Base-by-base conservation (phyloP, 129 eudicot species). In the Chrysanthemum makinoi region DNA sequence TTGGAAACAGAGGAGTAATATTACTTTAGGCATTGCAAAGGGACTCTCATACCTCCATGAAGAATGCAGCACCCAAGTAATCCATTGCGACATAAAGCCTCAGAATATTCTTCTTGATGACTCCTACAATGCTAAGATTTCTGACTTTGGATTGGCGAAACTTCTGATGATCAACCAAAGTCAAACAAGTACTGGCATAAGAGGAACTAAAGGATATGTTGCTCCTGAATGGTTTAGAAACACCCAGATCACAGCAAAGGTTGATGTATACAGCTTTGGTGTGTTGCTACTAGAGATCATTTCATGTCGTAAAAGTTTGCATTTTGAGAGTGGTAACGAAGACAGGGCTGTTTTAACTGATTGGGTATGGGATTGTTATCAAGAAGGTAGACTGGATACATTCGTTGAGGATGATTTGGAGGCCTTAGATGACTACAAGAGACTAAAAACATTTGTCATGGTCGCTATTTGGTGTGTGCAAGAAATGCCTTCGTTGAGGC, bases 381-480 rank as follows among this genome's bases (percentile, higher is more conserved):
- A 73, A 53, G 28, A 43, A 2, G 35, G 68, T 9, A 63, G 24
- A 18, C 16, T 85, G 49, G 65, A 75, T 8, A 18, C 11, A 20
- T 55, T 79, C 1, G 84, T 81, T 3, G 78, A 76, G 55, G 10
- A 75, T 72, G 84, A 78, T 39, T 54, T 56, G 2, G 86, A 79
- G 19, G 86, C 79, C 0, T 44, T 17, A 28, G 59, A 57, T 24
- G 86, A 85, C 18, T 71, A 30, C 72, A 58, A 46, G 65, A 56
- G 72, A 11, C 24, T 85, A 12, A 74, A 73, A 59, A 68, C 69
- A 74, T 12, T 72, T 7, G 77, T 77, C 6, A 79, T 68, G 83
- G 82, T 85, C 24, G 86, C 72, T 2, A 49, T 85, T 55, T 85
- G 90, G 90, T 85, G 84, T 66, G 74, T 85, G 46, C 87, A 85